phyloP scores from a whole-genome alignment of 176 grass and related monocot genomes.

The Ananas comosus region DNA sequence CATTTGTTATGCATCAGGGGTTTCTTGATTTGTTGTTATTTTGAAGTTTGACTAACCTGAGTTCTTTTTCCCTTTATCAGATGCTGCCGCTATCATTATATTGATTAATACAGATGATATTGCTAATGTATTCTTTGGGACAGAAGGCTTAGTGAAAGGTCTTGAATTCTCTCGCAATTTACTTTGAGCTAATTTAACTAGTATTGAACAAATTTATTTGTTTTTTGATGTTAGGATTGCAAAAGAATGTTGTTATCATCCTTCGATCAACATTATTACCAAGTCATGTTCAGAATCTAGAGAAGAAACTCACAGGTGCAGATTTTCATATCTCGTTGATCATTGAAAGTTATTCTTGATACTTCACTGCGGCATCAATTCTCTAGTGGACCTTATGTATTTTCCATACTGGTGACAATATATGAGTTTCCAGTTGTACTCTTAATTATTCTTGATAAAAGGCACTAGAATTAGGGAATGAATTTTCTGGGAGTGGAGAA shows the following conservation, averaged over 20 bases:
- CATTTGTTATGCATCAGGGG: too few species aligned
- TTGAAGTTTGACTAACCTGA: background rate
- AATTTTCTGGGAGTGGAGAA: too few species aligned
- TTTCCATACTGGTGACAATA: too few species aligned
- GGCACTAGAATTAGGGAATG: too few species aligned
- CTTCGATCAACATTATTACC: conserved; percentile 36
- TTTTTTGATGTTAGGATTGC: conserved; percentile 37
- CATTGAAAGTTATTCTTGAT: background rate
- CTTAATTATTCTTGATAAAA: too few species aligned
- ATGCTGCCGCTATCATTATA: conserved; percentile 38
- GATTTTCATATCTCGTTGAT: conserved; percentile 2
- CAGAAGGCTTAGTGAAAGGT: conserved; percentile 37
- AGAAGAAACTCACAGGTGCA: conserved; percentile 55
- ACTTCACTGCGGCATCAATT: too few species aligned
- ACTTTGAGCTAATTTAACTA: conserved; percentile 5
- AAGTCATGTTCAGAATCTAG: conserved; percentile 47
- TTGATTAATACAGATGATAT: conserved; percentile 33
- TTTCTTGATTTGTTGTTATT: too few species aligned
- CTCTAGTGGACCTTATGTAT: too few species aligned
- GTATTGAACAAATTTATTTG: background rate
- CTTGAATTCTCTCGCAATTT: background rate
- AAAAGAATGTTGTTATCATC: conserved; percentile 37
- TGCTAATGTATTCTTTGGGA: conserved; percentile 44
- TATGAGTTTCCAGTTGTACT: too few species aligned
- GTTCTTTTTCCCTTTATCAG: conserved; percentile 25